A percentile compares a stretch with the other conserved stretches of the same genome.
These are phyloP conservation scores for Aureobasidium uvarum DNA, from an alignment of 2,329 filamentous ascomycete genomes.

Conservation along the genomic window DNA sequence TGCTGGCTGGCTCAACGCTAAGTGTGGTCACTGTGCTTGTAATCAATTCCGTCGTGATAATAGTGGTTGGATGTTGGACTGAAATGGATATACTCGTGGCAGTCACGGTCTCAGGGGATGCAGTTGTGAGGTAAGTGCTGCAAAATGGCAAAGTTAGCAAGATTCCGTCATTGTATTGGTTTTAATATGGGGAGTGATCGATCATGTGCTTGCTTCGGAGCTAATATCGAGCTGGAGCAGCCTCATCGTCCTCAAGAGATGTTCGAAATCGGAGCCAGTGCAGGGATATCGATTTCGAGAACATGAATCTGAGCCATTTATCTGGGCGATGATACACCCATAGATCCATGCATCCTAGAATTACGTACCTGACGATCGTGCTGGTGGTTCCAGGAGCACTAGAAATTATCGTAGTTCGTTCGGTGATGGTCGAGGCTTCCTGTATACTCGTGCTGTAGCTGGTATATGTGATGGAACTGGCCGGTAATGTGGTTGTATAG, in stretches of 20 bases:
- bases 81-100: neutral
- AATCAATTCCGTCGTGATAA: neutral
- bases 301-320: neutral
- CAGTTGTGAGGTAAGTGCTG: neutral
- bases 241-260: neutral
- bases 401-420: neutral
- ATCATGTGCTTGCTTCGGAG: neutral
- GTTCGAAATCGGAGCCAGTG: no score
- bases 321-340: neutral
- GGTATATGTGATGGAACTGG: neutral
- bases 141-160: neutral
- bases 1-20: neutral
- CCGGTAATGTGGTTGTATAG: neutral
- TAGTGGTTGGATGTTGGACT: neutral
- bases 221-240: neutral
- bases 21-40: neutral
- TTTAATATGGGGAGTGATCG: no score
- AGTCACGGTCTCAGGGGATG: neutral
- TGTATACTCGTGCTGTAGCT: neutral
- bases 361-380: neutral
- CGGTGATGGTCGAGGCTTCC: neutral
- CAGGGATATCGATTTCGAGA: no score
- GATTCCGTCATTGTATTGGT: no score
- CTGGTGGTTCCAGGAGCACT: constrained; percentile 10
- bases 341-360: no score